These are phyloP conservation scores for Paraphaeosphaeria minitans DNA, from an alignment of 2,329 filamentous ascomycete species.

Conservation along the genomic window DNA sequence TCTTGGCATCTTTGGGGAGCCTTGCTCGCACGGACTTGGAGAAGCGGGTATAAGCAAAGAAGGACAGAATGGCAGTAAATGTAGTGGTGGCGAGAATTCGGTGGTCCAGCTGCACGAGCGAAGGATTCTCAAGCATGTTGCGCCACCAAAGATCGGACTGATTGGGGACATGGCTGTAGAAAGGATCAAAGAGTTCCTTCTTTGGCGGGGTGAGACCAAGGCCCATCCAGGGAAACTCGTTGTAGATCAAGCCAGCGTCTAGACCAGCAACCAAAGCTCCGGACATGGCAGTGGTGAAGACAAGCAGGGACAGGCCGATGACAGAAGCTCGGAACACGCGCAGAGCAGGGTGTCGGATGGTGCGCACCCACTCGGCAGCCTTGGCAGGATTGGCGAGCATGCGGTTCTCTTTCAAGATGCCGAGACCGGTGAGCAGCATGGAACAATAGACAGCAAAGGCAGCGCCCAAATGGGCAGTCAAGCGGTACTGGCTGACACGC, in stretches of 20 bases:
- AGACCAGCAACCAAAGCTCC: slow-evolving; percentile 92
- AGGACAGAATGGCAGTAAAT: slow-evolving; percentile 76
- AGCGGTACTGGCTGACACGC: slow-evolving; percentile 90
- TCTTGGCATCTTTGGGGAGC: slow-evolving; percentile 65
- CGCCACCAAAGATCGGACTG: slow-evolving; percentile 90
- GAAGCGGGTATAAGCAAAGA: slow-evolving; percentile 81
- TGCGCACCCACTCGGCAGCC: slow-evolving; percentile 64
- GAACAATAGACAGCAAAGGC: slow-evolving; percentile 92
- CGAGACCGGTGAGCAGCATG: slow-evolving; percentile 89
- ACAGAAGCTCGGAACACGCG: slow-evolving; percentile 75
- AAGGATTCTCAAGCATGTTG: slow-evolving; percentile 97
- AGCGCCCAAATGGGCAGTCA: slow-evolving; percentile 85
- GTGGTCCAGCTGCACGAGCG: slow-evolving; percentile 93
- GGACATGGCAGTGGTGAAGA: slow-evolving; percentile 91
- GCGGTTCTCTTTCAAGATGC: slow-evolving; percentile 77
- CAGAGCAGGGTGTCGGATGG: slow-evolving; percentile 69
- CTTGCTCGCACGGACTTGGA: slow-evolving; percentile 65
- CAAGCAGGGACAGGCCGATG: slow-evolving; percentile 71
- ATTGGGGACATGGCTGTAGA: slow-evolving; percentile 81
- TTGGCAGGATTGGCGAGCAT: slow-evolving; percentile 70
- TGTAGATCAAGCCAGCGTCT: slow-evolving; percentile 97
- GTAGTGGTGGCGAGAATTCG: slow-evolving; percentile 89
- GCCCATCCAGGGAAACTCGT: slow-evolving; percentile 97
- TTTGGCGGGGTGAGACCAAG: slow-evolving; percentile 78
- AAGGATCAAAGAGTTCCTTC: slow-evolving; percentile 81